Conservation (phyloP, 2,329 filamentous ascomycete species). For the Aspergillus hortae region DNA sequence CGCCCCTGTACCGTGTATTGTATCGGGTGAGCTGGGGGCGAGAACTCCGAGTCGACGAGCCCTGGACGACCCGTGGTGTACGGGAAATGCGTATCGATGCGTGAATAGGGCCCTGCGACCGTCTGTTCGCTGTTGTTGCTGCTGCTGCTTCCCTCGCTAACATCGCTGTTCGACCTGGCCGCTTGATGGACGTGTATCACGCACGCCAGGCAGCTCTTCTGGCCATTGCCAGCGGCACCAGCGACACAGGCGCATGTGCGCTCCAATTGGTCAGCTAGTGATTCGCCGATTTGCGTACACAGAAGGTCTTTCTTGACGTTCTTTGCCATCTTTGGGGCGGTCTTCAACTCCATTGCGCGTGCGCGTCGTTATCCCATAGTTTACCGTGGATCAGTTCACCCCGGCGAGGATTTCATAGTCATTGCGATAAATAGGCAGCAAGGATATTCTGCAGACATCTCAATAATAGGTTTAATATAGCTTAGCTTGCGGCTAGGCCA, state of each 20-base stretch:
- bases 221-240: background rate
- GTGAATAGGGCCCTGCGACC: background rate
- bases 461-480: too few species aligned
- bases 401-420: too few species aligned
- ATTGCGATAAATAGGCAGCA: too few species aligned
- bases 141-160: conserved; percentile 1
- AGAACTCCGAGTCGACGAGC: background rate
- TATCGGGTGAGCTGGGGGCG: background rate
- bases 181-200: background rate
- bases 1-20: background rate
- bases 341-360: too few species aligned
- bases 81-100: background rate
- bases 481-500: too few species aligned
- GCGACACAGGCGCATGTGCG: background rate
- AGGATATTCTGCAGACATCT: too few species aligned
- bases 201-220: background rate
- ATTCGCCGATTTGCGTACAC: background rate
- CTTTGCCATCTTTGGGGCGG: too few species aligned
- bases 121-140: background rate
- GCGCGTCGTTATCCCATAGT: too few species aligned
- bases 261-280: background rate
- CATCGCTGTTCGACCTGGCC: background rate
- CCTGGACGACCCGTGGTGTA: background rate
- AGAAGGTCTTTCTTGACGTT: background rate
- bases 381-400: too few species aligned